phyloP scores from a whole-genome alignment of 352 stramenopile genomes.

The Phytophthora quininea region DNA sequence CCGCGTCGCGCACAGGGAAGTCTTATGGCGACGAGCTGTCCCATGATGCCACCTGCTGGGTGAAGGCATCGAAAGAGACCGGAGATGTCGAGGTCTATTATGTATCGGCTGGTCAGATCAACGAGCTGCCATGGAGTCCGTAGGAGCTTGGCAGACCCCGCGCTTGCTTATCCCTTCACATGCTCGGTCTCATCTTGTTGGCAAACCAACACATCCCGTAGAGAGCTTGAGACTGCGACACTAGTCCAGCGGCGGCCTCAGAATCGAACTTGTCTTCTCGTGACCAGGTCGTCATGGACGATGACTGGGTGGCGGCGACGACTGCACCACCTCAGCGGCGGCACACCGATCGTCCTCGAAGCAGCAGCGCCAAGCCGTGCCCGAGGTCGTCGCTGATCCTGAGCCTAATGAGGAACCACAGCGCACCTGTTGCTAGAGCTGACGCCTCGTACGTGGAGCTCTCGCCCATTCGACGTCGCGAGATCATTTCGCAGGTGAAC shows the following conservation, averaged over 20 bases:
- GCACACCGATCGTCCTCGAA: not conserved
- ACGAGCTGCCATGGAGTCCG: constrained; percentile 15
- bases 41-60: constrained; percentile 23
- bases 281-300: constrained; percentile 6
- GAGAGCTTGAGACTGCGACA: constrained; percentile 18
- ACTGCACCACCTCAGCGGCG: constrained; percentile 6
- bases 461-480: constrained; percentile 25
- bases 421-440: constrained; percentile 21
- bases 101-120: constrained; percentile 11
- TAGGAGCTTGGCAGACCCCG: constrained; percentile 31
- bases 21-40: not conserved
- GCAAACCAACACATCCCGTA: constrained; percentile 25
- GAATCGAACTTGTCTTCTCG: constrained; percentile 25
- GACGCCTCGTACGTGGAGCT: constrained; percentile 23
- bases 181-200: constrained; percentile 14
- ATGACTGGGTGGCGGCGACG: constrained; percentile 34
- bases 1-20: too few relatives aligned
- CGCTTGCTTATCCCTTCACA: constrained; percentile 31
- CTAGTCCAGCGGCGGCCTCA: constrained; percentile 14
- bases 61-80: constrained; percentile 24
- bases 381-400: constrained; percentile 18
- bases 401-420: constrained; percentile 7
- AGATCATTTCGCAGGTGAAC: constrained; percentile 29
- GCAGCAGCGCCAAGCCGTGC: constrained; percentile 17
- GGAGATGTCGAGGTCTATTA: constrained; percentile 13